phyloP scores from a whole-genome alignment of 495 filamentous ascomycete species.

The Penicillium turbatum region DNA sequence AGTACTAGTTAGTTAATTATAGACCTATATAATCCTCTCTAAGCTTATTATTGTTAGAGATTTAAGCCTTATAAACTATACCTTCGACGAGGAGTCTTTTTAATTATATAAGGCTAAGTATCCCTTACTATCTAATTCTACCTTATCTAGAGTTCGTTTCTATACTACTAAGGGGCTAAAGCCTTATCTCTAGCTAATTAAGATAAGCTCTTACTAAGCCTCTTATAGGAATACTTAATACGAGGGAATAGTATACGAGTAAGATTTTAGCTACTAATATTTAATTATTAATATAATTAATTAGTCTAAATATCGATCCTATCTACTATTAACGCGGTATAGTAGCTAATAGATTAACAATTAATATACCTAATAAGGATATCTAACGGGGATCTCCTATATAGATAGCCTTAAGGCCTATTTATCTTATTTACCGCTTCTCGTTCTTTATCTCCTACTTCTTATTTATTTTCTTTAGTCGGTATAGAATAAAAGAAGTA shows the following conservation, averaged over 20 bases:
- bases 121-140: background rate
- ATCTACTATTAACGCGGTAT: background rate
- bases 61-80: background rate
- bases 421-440: background rate
- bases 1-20: too few species aligned
- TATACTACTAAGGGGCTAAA: background rate
- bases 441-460: background rate
- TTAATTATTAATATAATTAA: too few species aligned
- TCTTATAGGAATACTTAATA: background rate
- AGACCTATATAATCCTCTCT: too few species aligned
- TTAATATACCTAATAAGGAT: background rate
- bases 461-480: background rate
- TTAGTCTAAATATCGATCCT: background rate
- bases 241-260: background rate
- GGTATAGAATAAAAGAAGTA: background rate
- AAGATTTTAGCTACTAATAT: background rate
- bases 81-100: too few species aligned
- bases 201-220: background rate
- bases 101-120: background rate
- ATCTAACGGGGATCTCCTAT: background rate
- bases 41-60: background rate
- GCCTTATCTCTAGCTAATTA: background rate
- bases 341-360: background rate
- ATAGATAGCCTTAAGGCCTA: constrained; percentile 8
- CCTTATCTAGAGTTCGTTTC: background rate